These are phyloP conservation scores for Apiosordaria backusii DNA, from an alignment of 495 filamentous ascomycete species.

Conservation along the genomic window DNA sequence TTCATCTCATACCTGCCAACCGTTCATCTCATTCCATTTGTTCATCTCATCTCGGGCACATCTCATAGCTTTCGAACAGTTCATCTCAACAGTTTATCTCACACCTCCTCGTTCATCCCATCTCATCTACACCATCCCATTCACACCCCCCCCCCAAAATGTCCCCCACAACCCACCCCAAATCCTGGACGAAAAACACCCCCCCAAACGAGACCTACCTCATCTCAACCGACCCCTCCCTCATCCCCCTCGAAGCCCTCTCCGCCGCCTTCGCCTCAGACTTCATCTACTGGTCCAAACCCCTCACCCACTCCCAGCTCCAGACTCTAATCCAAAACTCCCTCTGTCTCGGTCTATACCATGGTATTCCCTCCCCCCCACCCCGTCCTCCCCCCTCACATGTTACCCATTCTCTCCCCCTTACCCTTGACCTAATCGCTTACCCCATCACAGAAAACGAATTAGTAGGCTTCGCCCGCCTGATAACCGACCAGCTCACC, in stretches of 20 bases:
- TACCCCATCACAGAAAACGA: not conserved
- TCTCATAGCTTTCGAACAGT: no score
- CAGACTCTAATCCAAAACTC: conserved; percentile 48
- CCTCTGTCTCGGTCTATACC: conserved; percentile 55
- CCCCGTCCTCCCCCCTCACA: not conserved
- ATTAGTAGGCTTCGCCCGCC: conserved; percentile 57
- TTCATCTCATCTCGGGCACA: no score
- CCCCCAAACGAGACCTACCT: conserved; percentile 17
- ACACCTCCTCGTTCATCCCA: not conserved
- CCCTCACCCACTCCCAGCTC: conserved; percentile 38
- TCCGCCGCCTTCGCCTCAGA: conserved; percentile 51
- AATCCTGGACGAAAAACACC: conserved; percentile 16
- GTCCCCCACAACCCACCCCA: not conserved
- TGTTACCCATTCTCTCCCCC: no score
- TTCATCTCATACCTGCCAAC: no score
- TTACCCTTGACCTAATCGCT: no score
- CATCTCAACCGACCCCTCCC: conserved; percentile 49
- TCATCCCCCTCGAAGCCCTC: conserved; percentile 48
- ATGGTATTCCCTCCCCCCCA: not conserved
- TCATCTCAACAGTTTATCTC: not conserved
- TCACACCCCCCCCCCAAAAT: conserved; percentile 1
- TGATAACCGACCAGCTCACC: conserved; percentile 62
- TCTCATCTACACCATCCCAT: not conserved
- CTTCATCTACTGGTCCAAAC: conserved; percentile 53
- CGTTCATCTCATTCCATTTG: not conserved